Evolutionary conservation across 129 eudicot genomes (phyloP).

Genomic region (Artemisia annua): DNA sequence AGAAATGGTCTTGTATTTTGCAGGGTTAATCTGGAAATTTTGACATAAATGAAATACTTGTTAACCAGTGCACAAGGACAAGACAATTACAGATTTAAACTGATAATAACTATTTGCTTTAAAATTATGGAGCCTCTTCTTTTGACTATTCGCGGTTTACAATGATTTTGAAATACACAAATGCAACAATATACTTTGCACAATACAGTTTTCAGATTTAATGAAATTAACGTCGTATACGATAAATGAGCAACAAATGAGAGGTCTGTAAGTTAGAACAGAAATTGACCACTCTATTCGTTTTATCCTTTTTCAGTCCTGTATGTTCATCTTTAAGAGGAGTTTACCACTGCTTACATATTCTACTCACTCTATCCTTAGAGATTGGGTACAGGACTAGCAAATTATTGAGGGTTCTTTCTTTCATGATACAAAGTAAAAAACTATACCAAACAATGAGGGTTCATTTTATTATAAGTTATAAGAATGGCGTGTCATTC

Average conservation of each 20-base stretch:
- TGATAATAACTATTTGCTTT: neutral
- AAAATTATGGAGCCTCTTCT: neutral
- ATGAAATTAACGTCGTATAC: neutral
- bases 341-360: too few relatives aligned
- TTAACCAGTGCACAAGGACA: constrained; percentile 1
- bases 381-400: too few relatives aligned
- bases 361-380: too few relatives aligned
- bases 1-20: constrained; percentile 70
- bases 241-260: neutral
- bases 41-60: neutral
- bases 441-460: too few relatives aligned
- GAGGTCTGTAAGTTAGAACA: neutral
- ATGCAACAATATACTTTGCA: constrained; percentile 11
- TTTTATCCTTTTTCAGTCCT: neutral
- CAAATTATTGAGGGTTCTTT: too few relatives aligned
- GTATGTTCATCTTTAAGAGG: neutral
- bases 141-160: neutral
- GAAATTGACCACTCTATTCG: neutral
- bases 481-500: too few relatives aligned
- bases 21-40: constrained; percentile 68
- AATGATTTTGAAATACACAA: neutral
- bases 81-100: neutral
- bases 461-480: too few relatives aligned
- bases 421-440: too few relatives aligned
- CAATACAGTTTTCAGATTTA: neutral